Evolutionary conservation across 305 asterid genomes (phyloP).

Genomic region (Fraxinus velutina): DNA sequence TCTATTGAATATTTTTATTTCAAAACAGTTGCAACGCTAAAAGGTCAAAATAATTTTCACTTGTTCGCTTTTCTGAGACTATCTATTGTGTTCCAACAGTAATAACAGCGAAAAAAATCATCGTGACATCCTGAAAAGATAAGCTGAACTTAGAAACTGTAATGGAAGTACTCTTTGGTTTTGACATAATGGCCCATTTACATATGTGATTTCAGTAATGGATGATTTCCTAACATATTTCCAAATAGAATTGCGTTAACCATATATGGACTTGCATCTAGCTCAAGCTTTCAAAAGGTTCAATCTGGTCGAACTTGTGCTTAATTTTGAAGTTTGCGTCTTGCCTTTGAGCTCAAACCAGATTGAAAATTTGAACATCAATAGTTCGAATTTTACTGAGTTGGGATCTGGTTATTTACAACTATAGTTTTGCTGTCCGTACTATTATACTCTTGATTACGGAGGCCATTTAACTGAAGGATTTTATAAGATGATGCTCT

Average conservation of each 20-base stretch:
- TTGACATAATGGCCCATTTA: neutral
- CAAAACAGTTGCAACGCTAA: neutral
- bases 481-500: neutral
- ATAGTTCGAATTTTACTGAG: neutral
- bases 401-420: neutral
- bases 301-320: neutral
- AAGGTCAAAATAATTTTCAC: neutral
- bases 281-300: conserved; percentile 1
- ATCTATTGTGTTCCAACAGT: neutral
- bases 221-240: neutral
- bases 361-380: neutral
- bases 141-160: neutral
- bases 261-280: neutral
- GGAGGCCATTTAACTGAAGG: neutral
- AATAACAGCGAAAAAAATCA: neutral
- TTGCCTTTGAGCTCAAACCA: neutral
- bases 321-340: neutral
- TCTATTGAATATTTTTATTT: neutral
- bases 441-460: neutral
- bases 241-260: neutral
- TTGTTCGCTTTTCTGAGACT: neutral
- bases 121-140: neutral
- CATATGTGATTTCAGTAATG: neutral
- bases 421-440: neutral
- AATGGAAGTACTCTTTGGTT: neutral